Base-by-base conservation (phyloP, 768 basidiomycete genomes). In the Postia placenta region DNA sequence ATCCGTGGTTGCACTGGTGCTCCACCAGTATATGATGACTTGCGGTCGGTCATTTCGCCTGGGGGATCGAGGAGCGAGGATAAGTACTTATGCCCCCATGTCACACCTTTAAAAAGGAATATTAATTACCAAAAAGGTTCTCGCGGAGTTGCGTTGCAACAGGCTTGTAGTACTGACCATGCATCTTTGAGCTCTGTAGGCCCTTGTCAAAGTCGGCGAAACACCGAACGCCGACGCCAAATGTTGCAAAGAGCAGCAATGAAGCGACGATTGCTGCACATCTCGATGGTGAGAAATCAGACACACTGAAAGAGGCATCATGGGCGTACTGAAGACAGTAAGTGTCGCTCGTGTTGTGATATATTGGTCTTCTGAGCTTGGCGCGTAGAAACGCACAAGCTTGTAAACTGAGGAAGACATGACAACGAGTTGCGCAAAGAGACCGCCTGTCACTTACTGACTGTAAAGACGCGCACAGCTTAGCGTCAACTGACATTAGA, bases 181-280 rank as follows among this genome's bases (percentile, higher is more conserved):
- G 75, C 53, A 77, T 73, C 71, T 92, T 92, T 42, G 87, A 83
- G 14, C 75, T 66, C 47, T 74, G 71, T 17, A 92, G 69, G n/a
- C 91, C 90, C 62, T 79, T 79, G 65, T 87, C 83, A 59, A 92
- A 92, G 70, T 92, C 89, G 24, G 73, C 62, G 70, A 87, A 87
- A 63, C 90, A 92, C 45, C 83, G 80, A 19, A 91, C 61, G 19
- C 90, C 90, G 23, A 92, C 75, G 11, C 69, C 74, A 59, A 92
- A 89, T 11, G 87, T 87, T n/a, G 71, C 64, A 48, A 89, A 75
- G 24, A 92, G 65, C 38, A 92, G 72, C 14, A 92, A 46, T 67
- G 92, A 88, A 0, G 89, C 80, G 45, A 83, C 74, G 53, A 90
- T 76, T 20, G 86, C 90, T 92, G 54, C 24, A 27, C n/a, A 36